These are phyloP conservation scores for Xylaria longipes DNA, from an alignment of 495 filamentous ascomycete genomes.

Conservation along the genomic window DNA sequence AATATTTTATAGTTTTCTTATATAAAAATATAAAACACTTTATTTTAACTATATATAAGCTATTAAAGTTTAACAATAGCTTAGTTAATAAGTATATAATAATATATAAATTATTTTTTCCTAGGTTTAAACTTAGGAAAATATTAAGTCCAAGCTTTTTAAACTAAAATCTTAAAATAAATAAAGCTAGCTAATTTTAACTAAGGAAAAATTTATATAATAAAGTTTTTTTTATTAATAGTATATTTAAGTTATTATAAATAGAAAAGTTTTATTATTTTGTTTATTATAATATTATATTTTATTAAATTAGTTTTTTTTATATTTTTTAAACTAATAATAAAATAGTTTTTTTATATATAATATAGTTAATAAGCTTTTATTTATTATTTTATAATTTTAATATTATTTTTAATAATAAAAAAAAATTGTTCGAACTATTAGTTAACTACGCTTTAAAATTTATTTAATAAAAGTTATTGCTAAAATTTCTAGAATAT, in stretches of 20 bases:
- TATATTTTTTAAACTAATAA: conserved; percentile 5
- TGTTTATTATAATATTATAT: neutral
- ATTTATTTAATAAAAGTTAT: too few relatives aligned
- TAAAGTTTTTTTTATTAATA: too few relatives aligned
- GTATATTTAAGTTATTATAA: too few relatives aligned
- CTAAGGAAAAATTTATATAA: too few relatives aligned
- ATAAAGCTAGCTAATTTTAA: neutral
- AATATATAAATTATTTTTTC: conserved; percentile 1
- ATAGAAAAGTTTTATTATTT: too few relatives aligned
- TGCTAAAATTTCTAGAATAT: neutral
- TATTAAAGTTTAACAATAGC: conserved; percentile 18
- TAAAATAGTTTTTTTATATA: too few relatives aligned
- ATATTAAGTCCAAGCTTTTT: neutral
- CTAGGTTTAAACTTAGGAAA: neutral
- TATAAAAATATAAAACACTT: neutral
- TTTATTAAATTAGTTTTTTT: neutral
- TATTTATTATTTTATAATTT: too few relatives aligned
- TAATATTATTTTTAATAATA: too few relatives aligned
- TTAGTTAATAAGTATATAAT: conserved; percentile 10
- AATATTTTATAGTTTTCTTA: neutral
- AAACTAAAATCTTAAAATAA: neutral
- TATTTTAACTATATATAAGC: conserved; percentile 13
- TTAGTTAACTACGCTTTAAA: too few relatives aligned
- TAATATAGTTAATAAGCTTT: too few relatives aligned
- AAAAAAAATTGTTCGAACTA: too few relatives aligned